Evolutionary conservation across 1,284 basidiomycete genomes (phyloP), one percentile per base, ranked within the genome.

Genomic region (Rhizoctonia solani): DNA sequence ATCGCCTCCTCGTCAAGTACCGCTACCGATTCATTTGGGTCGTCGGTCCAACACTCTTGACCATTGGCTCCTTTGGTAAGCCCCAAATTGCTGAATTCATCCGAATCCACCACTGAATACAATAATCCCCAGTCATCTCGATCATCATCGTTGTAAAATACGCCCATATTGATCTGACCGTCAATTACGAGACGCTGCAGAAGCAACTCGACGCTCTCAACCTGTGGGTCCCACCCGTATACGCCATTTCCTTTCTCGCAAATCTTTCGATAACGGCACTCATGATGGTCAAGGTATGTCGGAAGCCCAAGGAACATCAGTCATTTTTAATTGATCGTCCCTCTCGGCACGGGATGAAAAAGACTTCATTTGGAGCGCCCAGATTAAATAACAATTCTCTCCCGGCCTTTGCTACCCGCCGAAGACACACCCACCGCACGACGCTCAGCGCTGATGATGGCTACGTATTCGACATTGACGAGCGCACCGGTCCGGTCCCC

Each of bases 401-500:
- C 32, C 47, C 47, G 3, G 59, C 49, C 4, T 52, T 65, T 29
- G 49, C 49, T 5, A 16, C 47, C 11, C 37, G n/a, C 25, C 19
- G 59, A 4, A 8, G 59, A 53, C 49, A 52, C 21, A 41, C 13
- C 21, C 47, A 41, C 3, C 30, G 25, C 6, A 65, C 58, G 9
- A 61, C 46, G 27, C 16, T 61, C 19, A 50, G 32, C 3, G 59
- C 49, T 8, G 49, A 49, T 5, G 59, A 53, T 16, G 59, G 37
- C 3, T 65, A 52, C 21, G 49, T 65, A 16, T 65, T 65, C 23
- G 59, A 65, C 34, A 65, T 65, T 4, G 59, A 65, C 25, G 59
- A 65, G 27, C 59, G 59, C 2, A 65, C 59, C 49, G 59, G 59
- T 21, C 59, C 59, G 47, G 47, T 53, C 37, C 59, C 59, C 19